Conservation (phyloP, 208 protist genomes). For the Leishmania amazonensis region DNA sequence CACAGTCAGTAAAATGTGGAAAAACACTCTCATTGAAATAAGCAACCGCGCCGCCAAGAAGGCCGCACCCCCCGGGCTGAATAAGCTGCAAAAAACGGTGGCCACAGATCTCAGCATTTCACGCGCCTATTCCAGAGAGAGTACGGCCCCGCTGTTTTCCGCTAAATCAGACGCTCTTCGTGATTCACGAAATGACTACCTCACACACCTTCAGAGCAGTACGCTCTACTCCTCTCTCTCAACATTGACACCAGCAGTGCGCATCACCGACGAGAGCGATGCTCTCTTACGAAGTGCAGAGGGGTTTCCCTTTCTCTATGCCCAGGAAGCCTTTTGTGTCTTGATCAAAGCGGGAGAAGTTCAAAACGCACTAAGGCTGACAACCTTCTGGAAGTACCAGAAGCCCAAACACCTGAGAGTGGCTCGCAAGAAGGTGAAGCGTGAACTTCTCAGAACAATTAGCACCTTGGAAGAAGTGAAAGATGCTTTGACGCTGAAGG, state of each 20-base stretch:
- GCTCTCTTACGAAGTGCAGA: slow-evolving; percentile 10
- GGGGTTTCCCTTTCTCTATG: slow-evolving; percentile 24
- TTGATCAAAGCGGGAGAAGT: slow-evolving; percentile 33
- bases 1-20: slow-evolving; percentile 16
- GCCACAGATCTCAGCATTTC: neutral
- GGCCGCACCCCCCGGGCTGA: neutral
- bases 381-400: slow-evolving; percentile 17
- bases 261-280: slow-evolving; percentile 8
- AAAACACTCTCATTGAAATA: slow-evolving; percentile 14
- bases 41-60: slow-evolving; percentile 3
- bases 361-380: slow-evolving; percentile 25
- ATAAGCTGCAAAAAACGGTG: slow-evolving; percentile 1
- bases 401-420: neutral
- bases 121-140: neutral
- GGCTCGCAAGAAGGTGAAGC: slow-evolving; percentile 3
- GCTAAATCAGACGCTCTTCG: slow-evolving; percentile 3
- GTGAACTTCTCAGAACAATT: slow-evolving; percentile 20
- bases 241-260: neutral
- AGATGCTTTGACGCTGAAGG: slow-evolving; percentile 27
- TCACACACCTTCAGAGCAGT: slow-evolving; percentile 11
- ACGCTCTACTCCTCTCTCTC: slow-evolving; percentile 20
- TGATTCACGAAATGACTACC: slow-evolving; percentile 6
- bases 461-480: slow-evolving; percentile 15
- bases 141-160: neutral
- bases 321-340: slow-evolving; percentile 18